Evolutionary conservation across 1,284 basidiomycete genomes (phyloP).

Genomic region (Malassezia psittaci): DNA sequence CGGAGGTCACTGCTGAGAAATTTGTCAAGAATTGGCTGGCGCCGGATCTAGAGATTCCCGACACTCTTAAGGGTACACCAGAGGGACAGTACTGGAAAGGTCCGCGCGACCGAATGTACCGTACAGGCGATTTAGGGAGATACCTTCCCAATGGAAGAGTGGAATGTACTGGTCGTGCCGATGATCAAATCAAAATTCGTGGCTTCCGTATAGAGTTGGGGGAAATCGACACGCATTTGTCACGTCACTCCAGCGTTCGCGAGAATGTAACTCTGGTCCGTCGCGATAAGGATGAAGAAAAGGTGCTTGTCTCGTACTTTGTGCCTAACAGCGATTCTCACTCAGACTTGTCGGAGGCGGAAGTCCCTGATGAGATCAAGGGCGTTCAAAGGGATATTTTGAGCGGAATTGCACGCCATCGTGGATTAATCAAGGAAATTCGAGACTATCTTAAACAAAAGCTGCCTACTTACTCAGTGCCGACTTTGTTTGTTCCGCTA

Average conservation of each 20-base stretch:
- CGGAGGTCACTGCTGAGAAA: constrained; percentile 65
- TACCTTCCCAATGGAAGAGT: constrained; percentile 88
- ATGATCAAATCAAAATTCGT: constrained; percentile 99
- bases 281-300: constrained; percentile 98
- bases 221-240: constrained; percentile 94
- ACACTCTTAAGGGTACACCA: constrained; percentile 36
- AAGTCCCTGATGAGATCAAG: constrained; percentile 55
- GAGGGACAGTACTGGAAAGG: constrained; percentile 66
- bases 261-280: constrained; percentile 96
- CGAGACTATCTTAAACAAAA: constrained; percentile 95
- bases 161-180: constrained; percentile 92
- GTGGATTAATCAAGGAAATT: constrained; percentile 72
- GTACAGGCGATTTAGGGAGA: constrained; percentile 88
- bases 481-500: constrained; percentile 64
- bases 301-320: constrained; percentile 95
- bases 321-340: constrained; percentile 71
- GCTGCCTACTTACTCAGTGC: constrained; percentile 59
- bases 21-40: constrained; percentile 46
- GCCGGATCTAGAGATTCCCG: constrained; percentile 28
- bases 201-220: constrained; percentile 98
- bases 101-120: constrained; percentile 95
- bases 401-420: constrained; percentile 47
- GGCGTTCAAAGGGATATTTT: constrained; percentile 26
- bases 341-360: constrained; percentile 56
- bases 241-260: constrained; percentile 79